Evolutionary conservation across 495 filamentous ascomycete species (phyloP), one percentile per base, ranked within the genome.

Genomic region (Xylaria grammica): DNA sequence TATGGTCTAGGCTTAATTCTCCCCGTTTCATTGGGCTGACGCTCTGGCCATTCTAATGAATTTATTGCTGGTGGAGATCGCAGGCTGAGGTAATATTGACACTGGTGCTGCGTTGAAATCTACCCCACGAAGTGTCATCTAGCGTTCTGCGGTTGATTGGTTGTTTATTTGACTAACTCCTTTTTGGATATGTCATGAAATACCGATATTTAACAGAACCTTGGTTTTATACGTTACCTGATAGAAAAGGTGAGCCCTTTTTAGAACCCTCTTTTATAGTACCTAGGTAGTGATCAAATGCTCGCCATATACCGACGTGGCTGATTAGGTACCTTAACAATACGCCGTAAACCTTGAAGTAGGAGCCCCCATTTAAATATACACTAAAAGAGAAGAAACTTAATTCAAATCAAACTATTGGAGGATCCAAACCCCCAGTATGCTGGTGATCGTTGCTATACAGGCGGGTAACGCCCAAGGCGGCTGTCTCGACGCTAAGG

Each of bases 401-500:
- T 22, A 32, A 38, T 8, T 26, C 27, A 20, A 24, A 48, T 24
- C 20, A 48, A 48, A 48, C 45, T 5, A 46, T 20, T 15, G 22
- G 56, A 57, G 38, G 38, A 57, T 1, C 20, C 17, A 3, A 26
- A 3, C 1, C 42, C 38, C n/a, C 6, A 60, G 42, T 15, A 60
- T 36, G 32, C 20, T n/a, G 29, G 46, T 46, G 22, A 22, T 17
- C 30, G 72, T 40, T 59, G 60, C 69, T 38, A 74, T 29, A 29
- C 62, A 71, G 22, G 66, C n/a, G 42, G 29, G 29, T 10, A 36
- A 46, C 15, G 62, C 40, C 17, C 57, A 30, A 19, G 32, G 29
- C 38, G 60, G 44, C 51, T 48, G 60, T 48, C 59, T 54, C 11
- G 63, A 58, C 26, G 64, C 15, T 17, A 45, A 51, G 27, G 55